Evolutionary conservation across 208 protist species (phyloP), one percentile per base, ranked within the genome.

Genomic region (Wallacemonas sp.): DNA sequence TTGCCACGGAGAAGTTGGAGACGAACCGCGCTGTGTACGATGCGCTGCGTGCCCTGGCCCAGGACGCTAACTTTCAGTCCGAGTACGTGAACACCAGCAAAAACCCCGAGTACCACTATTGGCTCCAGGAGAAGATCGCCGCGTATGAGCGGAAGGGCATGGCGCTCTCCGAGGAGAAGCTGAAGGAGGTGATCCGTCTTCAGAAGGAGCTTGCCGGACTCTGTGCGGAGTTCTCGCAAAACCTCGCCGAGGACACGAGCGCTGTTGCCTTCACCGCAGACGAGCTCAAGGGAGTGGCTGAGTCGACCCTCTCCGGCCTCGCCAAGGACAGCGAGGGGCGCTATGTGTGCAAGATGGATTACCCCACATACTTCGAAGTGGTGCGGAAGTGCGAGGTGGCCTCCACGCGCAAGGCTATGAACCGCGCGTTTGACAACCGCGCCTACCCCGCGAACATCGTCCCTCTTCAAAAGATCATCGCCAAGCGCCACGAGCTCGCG

Each of bases 381-480:
- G 87, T 93, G 89, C 84, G 80, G 65, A 88, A 84, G 68, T 95
- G 90, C 75, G 75, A 90, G 63, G 78, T 95, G 26, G 81, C 84
- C 14, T 65, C 76, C 46, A 95, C 90, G 59, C 83, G 90, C 4
- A 45, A 76, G 53, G 53, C 55, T 17, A 84, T 95, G 75, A 26
- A 58, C 26, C 61, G 62, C 47, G 80, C 80, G 38, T 83, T 91
- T 58, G 80, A 79, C 64, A 93, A 92, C 62, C 80, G 85, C 36
- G 86, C 82, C 17, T 89, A 89, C 79, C 84, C 86, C 24, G 68
- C 54, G 14, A 95, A 95, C 67, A 59, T 78, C 3, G 15, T 31
- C 26, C 66, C 90, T 26, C 68, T 95, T 55, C 79, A 72, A 27
- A 72, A 88, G 42, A 79, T 93, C 1, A 86, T 93, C 59, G 34